Percentiles rank a stretch among this genome's conserved stretches.
phyloP scores from a whole-genome alignment of 371 early-diverging fungal genomes.

The Mortierella sp. region DNA sequence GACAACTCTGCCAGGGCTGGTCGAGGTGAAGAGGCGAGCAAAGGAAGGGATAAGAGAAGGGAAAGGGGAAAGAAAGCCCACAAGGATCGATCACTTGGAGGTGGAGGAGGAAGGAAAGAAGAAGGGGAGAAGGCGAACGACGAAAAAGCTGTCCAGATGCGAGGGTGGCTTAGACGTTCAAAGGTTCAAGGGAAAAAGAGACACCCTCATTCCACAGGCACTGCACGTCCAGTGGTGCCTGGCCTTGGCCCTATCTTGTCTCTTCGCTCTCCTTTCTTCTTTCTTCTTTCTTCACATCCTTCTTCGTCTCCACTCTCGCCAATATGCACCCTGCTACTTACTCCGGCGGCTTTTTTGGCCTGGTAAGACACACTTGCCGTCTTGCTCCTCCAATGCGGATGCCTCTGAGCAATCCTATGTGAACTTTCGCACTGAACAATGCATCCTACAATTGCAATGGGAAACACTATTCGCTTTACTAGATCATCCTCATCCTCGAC shows the following conservation, averaged over 20 bases:
- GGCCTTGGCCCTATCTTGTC: not conserved
- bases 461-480: not conserved
- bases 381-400: not conserved
- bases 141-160: too few species aligned
- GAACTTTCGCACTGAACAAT: not conserved
- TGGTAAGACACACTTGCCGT: constrained; percentile 22
- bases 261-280: not conserved
- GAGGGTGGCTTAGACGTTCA: too few species aligned
- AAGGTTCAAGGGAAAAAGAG: too few species aligned
- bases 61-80: too few species aligned
- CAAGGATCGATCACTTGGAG: too few species aligned
- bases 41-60: too few species aligned
- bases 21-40: too few species aligned
- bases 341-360: constrained; percentile 46
- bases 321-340: constrained; percentile 48
- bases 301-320: not conserved
- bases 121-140: too few species aligned
- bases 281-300: not conserved
- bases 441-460: not conserved
- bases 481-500: constrained; percentile 70
- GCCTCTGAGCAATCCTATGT: not conserved
- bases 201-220: too few species aligned
- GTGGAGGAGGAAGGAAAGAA: too few species aligned
- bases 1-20: too few species aligned
- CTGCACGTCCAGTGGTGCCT: not conserved